Evolutionary conservation across 257 asterid species (phyloP), one percentile per base, ranked within the genome.

Genomic region (Lycium barbarum): DNA sequence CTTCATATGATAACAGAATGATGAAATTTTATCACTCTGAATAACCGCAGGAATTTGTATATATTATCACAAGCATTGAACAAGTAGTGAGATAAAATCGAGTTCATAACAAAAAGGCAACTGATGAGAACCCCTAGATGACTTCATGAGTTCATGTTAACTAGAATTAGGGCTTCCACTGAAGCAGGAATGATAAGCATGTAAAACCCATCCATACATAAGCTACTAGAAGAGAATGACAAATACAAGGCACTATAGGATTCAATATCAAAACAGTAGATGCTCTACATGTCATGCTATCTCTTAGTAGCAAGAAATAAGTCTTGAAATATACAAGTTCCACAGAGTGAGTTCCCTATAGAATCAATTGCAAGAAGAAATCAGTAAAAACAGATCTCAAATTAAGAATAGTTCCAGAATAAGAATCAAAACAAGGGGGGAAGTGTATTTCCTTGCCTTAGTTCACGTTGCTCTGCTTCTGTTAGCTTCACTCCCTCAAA

Each of bases 401-500:
- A 82, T 57, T 51, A 51, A 51, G 47, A 76, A 76, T 76, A 11
- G 11, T 51, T 51, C 38, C 26, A 1, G 26, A 51, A 26, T 14
- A 58, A 22, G 63, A 14, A 51, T 76, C 63, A 76, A 76, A 76
- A 76, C 82, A 51, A 22, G 3, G 62, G 63, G 22, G 22, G 6
- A 7, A 14, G 55, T 76, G 14, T 76, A 51, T 51, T 22, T 76
- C 62, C 47, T 81, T 90, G 93, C 98, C 97, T 92, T 83, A 86
- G 88, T 82, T 93, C 97, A 61, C 91, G 93, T 20, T 87, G 51
- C 89, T 95, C 99, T 38, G 91, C 91, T 85, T 92, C 95, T 83
- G 97, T 84, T 87, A 94, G 88, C 90, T 94, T 92, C 87, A 93
- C 94, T 38, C 92, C 98, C 5, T 91, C 96, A 84, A 95, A 95